These are phyloP conservation scores for Pneumocystis carinii DNA, from an alignment of 1,139 yeast genomes.

Conservation along the genomic window DNA sequence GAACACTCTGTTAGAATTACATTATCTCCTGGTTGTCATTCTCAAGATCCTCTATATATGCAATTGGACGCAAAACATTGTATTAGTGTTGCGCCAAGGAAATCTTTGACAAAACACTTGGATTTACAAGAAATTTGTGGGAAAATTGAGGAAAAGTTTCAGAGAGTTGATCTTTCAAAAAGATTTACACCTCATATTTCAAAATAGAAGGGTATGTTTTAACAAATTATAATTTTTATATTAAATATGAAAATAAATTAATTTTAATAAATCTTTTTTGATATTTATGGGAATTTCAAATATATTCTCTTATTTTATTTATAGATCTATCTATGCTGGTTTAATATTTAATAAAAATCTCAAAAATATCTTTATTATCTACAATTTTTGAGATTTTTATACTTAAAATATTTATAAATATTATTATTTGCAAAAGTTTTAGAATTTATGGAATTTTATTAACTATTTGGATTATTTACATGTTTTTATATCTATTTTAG, in stretches of 20 bases:
- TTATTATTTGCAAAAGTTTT: no score
- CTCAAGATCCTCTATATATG: slow-evolving; percentile 92
- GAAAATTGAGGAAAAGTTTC: slow-evolving; percentile 65
- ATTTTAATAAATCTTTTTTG: not conserved
- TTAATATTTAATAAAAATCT: no score
- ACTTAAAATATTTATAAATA: no score
- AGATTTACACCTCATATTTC: slow-evolving; percentile 58
- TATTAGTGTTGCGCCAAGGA: slow-evolving; percentile 86
- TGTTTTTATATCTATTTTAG: no score
- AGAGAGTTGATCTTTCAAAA: slow-evolving; percentile 80
- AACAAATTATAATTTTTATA: not conserved
- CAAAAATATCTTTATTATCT: no score
- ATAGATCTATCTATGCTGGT: no score
- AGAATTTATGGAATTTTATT: no score
- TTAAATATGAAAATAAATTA: not conserved
- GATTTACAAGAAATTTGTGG: slow-evolving; percentile 83
- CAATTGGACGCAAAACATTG: slow-evolving; percentile 93
- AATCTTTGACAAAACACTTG: slow-evolving; percentile 78
- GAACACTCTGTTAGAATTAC: slow-evolving; percentile 78
- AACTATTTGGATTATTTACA: no score
- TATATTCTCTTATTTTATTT: not conserved
- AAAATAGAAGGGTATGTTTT: slow-evolving; percentile 27
- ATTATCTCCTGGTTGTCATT: slow-evolving; percentile 93
- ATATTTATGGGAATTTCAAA: not conserved
- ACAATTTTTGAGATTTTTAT: no score